Evolutionary conservation across 495 filamentous ascomycete species (phyloP).

Genomic region (Evernia prunastri): DNA sequence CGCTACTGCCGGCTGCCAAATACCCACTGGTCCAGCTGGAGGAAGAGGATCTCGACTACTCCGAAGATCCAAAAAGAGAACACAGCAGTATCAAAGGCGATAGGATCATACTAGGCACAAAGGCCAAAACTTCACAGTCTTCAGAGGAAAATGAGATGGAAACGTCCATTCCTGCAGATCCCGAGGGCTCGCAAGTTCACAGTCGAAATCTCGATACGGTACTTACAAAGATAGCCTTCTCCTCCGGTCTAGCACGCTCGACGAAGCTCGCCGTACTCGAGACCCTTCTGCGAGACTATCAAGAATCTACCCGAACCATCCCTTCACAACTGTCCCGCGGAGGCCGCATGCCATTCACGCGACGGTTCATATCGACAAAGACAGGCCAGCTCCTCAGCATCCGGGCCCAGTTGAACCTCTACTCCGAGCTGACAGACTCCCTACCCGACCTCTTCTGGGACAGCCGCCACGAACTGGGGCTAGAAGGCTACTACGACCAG

Average conservation of each 20-base stretch:
- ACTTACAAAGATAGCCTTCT: slow-evolving; percentile 92
- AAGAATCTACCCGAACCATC: slow-evolving; percentile 74
- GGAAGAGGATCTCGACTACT: slow-evolving; percentile 84
- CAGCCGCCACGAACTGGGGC: slow-evolving; percentile 71
- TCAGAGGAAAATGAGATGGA: slow-evolving; percentile 8
- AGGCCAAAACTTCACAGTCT: slow-evolving; percentile 22
- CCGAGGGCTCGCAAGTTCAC: slow-evolving; percentile 29
- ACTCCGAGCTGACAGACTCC: slow-evolving; percentile 92
- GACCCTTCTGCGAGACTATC: slow-evolving; percentile 71
- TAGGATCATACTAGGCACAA: slow-evolving; percentile 83
- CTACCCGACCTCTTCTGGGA: slow-evolving; percentile 98
- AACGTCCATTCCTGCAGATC: slow-evolving; percentile 17
- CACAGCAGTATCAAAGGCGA: slow-evolving; percentile 78
- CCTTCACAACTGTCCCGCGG: slow-evolving; percentile 64
- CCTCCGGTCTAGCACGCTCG: slow-evolving; percentile 84
- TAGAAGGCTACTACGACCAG: slow-evolving; percentile 91
- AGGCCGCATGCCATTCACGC: slow-evolving; percentile 60
- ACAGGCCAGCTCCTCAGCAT: slow-evolving; percentile 89
- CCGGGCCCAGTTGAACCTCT: slow-evolving; percentile 89
- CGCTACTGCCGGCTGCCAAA: slow-evolving; percentile 67
- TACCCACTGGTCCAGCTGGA: slow-evolving; percentile 67
- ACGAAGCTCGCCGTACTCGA: slow-evolving; percentile 97
- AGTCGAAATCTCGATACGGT: slow-evolving; percentile 60
- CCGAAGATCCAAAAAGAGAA: slow-evolving; percentile 67
- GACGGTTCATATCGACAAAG: slow-evolving; percentile 79